Percentiles rank a stretch among this genome's conserved stretches.
Conservation (phyloP, 2,329 filamentous ascomycete genomes). For the Monosporascus sp. region DNA sequence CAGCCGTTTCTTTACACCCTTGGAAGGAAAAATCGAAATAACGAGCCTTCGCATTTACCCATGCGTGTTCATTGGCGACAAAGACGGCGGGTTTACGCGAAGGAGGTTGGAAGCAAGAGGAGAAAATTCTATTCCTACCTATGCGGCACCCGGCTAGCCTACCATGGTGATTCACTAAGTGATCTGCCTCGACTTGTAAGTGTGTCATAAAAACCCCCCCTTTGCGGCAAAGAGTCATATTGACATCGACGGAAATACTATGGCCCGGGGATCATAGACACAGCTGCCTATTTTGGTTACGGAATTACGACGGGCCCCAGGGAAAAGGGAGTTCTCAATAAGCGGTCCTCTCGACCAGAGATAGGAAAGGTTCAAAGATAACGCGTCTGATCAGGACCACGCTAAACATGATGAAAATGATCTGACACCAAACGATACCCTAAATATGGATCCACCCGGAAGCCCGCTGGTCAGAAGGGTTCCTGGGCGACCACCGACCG, state of each 20-base stretch:
- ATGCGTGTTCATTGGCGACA: not conserved
- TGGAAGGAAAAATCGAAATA: conserved; percentile 5
- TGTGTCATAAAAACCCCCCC: not conserved
- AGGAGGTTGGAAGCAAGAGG: conserved; percentile 1
- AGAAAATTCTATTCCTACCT: conserved; percentile 3
- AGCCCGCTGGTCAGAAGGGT: too few relatives aligned
- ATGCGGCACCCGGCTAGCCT: not conserved
- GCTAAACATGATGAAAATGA: not conserved
- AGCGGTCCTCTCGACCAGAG: not conserved
- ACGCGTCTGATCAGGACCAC: not conserved
- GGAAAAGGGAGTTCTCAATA: not conserved
- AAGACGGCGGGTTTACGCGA: conserved; percentile 1
- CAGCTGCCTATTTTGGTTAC: not conserved
- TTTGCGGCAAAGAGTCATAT: not conserved
- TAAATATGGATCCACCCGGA: not conserved
- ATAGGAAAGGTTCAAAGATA: not conserved
- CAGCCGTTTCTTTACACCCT: not conserved
- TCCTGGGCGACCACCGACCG: not conserved
- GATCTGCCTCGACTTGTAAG: not conserved
- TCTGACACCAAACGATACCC: not conserved
- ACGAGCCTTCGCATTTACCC: conserved; percentile 1
- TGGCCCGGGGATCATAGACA: conserved; percentile 1
- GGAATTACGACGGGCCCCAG: not conserved
- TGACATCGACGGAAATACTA: not conserved
- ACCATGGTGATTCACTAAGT: conserved; percentile 1